phyloP scores from a whole-genome alignment of 139 green algal genomes.

The Picochlorum sp. region DNA sequence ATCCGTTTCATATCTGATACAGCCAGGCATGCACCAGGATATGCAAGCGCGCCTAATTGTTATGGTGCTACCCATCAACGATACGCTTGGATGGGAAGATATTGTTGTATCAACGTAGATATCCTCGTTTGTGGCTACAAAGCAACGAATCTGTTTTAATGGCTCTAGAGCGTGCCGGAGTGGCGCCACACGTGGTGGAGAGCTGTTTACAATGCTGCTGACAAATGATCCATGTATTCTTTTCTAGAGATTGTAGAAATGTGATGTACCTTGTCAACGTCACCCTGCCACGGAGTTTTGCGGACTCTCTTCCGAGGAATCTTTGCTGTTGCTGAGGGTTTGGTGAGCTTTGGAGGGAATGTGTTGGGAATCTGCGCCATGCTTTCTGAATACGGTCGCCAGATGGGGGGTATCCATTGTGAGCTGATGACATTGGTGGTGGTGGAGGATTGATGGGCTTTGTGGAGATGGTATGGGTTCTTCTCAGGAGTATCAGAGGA shows the following conservation, averaged over 20 bases:
- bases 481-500: too few relatives aligned
- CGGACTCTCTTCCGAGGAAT: too few relatives aligned
- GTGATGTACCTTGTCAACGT: slow-evolving; percentile 19
- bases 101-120: too few relatives aligned
- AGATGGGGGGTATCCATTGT: slow-evolving; percentile 24
- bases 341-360: slow-evolving; percentile 19
- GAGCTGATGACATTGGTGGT: not conserved
- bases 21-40: too few relatives aligned
- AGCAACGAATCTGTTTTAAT: too few relatives aligned
- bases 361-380: slow-evolving; percentile 26
- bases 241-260: slow-evolving; percentile 17
- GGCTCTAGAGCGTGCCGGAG: too few relatives aligned
- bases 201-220: slow-evolving; percentile 15
- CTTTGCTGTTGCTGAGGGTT: not conserved
- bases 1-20: too few relatives aligned
- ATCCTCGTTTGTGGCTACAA: too few relatives aligned
- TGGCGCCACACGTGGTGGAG: not conserved
- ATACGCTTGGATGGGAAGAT: too few relatives aligned
- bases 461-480: not conserved
- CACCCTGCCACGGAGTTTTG: slow-evolving; percentile 3
- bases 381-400: slow-evolving; percentile 12
- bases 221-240: slow-evolving; percentile 13
- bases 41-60: too few relatives aligned
- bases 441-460: not conserved
- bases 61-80: too few relatives aligned